These are phyloP conservation scores for Leccinum subrobustum DNA, from an alignment of 1,284 basidiomycete species.

Conservation along the genomic window DNA sequence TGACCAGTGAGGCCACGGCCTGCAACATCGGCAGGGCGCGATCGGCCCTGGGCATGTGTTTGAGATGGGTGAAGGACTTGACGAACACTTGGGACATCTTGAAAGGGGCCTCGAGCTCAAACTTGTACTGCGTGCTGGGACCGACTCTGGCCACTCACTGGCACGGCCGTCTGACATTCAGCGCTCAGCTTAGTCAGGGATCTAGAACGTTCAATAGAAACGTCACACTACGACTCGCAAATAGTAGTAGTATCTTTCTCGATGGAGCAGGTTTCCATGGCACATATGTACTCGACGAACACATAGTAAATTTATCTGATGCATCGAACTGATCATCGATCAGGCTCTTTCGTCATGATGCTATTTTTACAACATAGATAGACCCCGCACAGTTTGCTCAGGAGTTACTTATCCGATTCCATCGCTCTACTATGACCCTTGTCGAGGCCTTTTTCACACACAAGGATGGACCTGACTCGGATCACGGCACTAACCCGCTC, in stretches of 20 bases:
- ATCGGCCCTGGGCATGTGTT: conserved; percentile 57
- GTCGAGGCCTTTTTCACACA: not conserved
- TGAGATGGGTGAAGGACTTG: conserved; percentile 66
- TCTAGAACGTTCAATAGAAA: too few species aligned
- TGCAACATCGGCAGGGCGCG: conserved; percentile 66
- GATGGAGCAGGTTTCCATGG: too few species aligned
- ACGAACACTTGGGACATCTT: conserved; percentile 52
- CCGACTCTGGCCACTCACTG: not conserved
- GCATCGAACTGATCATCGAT: too few species aligned
- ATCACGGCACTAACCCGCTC: too few species aligned
- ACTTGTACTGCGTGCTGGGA: not conserved
- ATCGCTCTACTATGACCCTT: not conserved
- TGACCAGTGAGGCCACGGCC: conserved; percentile 76
- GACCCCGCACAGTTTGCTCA: not conserved
- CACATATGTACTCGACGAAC: too few species aligned
- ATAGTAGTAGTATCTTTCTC: not conserved
- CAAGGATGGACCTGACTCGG: not conserved
- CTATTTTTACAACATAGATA: not conserved
- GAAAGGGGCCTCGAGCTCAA: not conserved
- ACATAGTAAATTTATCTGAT: too few species aligned
- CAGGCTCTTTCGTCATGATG: not conserved
- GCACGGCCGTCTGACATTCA: too few species aligned
- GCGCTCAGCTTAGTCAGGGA: too few species aligned
- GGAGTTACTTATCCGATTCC: too few species aligned
- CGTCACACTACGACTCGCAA: too few species aligned